A percentile compares a stretch with the other conserved stretches of the same genome.
Conservation (phyloP, 768 basidiomycete species). For the Podaxis sp. region DNA sequence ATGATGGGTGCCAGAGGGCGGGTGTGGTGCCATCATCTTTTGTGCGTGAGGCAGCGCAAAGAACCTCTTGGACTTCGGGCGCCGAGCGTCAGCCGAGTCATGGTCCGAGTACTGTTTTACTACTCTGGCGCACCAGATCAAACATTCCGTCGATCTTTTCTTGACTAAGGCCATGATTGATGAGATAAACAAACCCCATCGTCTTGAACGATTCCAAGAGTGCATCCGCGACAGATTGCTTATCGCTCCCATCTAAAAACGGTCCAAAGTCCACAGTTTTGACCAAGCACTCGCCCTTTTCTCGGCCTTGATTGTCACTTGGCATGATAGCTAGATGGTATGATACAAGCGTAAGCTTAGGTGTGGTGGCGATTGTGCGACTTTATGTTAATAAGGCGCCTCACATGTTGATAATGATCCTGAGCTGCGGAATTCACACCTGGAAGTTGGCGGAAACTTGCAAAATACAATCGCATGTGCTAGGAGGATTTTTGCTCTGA, state of each 20-base stretch:
- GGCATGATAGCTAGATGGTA: too few relatives aligned
- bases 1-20: constrained; percentile 43
- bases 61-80: constrained; percentile 35
- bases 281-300: constrained; percentile 15
- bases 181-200: constrained; percentile 48
- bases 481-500: not conserved
- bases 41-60: constrained; percentile 36
- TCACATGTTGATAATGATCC: not conserved
- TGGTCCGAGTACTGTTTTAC: not conserved
- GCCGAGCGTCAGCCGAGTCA: not conserved
- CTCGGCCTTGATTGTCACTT: too few relatives aligned
- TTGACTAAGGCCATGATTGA: constrained; percentile 41
- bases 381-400: not conserved
- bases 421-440: not conserved
- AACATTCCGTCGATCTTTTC: constrained; percentile 40
- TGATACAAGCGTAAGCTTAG: not conserved
- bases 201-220: constrained; percentile 46
- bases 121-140: constrained; percentile 31
- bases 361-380: not conserved
- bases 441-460: too few relatives aligned
- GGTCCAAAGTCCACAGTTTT: constrained; percentile 41
- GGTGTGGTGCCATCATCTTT: constrained; percentile 47
- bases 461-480: not conserved
- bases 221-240: constrained; percentile 37
- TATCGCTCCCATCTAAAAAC: constrained; percentile 41